Conservation (phyloP, 345 rosid genomes). For the Physaria fendleri region DNA sequence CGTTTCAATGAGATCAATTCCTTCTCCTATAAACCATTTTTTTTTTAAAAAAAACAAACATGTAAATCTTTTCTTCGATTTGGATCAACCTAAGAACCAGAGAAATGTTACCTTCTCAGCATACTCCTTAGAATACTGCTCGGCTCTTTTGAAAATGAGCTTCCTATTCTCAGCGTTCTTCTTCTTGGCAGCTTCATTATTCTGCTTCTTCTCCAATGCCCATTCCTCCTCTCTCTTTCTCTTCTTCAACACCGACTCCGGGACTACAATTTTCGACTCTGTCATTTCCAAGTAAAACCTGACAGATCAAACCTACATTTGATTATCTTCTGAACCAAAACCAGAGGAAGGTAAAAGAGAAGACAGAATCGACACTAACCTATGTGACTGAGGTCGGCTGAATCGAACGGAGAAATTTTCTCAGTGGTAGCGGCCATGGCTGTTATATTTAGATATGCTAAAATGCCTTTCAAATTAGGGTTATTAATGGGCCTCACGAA, state of each 20-base stretch:
- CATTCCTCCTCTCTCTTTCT: slow-evolving; percentile 62
- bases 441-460: no score
- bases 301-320: neutral
- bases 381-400: no score
- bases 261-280: slow-evolving; percentile 39
- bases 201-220: slow-evolving; percentile 49
- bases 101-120: slow-evolving; percentile 37
- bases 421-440: no score
- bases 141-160: slow-evolving; percentile 50
- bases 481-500: no score
- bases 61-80: neutral
- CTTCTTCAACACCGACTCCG: slow-evolving; percentile 84
- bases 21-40: slow-evolving; percentile 39
- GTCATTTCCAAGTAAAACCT: slow-evolving; percentile 21
- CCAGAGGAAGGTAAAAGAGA: no score
- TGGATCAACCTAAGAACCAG: neutral
- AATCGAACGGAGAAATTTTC: no score
- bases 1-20: slow-evolving; percentile 65
- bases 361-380: no score
- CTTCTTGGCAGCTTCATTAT: slow-evolving; percentile 41
- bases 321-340: neutral
- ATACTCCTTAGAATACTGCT: slow-evolving; percentile 58
- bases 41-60: no score
- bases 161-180: slow-evolving; percentile 48
- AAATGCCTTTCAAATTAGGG: no score